These are phyloP conservation scores for Wickerhamiella azymoides DNA, from an alignment of 805 yeast genomes.

Conservation along the genomic window DNA sequence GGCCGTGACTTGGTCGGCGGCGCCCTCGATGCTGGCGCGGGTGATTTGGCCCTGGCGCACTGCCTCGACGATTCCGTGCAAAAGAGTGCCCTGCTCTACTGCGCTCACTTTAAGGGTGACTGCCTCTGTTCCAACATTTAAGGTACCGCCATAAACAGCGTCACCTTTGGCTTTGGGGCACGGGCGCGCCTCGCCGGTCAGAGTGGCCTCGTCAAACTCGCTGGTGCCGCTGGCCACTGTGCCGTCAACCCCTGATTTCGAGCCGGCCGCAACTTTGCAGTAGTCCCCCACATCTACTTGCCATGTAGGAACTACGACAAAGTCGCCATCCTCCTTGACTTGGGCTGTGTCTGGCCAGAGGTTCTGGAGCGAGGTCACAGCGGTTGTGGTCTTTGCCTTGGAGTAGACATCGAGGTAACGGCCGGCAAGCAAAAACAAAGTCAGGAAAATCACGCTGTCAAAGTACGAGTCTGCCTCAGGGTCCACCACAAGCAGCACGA, in stretches of 20 bases:
- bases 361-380: conserved; percentile 39
- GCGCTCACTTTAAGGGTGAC: conserved; percentile 19
- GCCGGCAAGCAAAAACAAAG: conserved; percentile 60
- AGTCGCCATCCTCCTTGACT: conserved; percentile 25
- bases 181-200: conserved; percentile 73
- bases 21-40: conserved; percentile 58
- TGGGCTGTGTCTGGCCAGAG: conserved; percentile 36
- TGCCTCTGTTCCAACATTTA: conserved; percentile 44
- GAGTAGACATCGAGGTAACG: conserved; percentile 53
- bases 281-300: conserved; percentile 80
- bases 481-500: conserved; percentile 38
- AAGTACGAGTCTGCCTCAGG: conserved; percentile 47
- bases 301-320: conserved; percentile 20
- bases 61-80: conserved; percentile 54
- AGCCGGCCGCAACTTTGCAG: conserved; percentile 31
- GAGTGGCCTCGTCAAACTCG: conserved; percentile 77
- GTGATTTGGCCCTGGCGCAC: conserved; percentile 62
- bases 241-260: conserved; percentile 59
- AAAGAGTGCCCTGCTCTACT: conserved; percentile 23
- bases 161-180: conserved; percentile 46
- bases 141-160: conserved; percentile 59
- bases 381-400: conserved; percentile 52
- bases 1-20: conserved; percentile 56
- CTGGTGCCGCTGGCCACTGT: conserved; percentile 55
- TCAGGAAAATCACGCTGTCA: conserved; percentile 64